Base-by-base conservation (phyloP, 1,284 basidiomycete genomes). In the Leccinum colubrinum region DNA sequence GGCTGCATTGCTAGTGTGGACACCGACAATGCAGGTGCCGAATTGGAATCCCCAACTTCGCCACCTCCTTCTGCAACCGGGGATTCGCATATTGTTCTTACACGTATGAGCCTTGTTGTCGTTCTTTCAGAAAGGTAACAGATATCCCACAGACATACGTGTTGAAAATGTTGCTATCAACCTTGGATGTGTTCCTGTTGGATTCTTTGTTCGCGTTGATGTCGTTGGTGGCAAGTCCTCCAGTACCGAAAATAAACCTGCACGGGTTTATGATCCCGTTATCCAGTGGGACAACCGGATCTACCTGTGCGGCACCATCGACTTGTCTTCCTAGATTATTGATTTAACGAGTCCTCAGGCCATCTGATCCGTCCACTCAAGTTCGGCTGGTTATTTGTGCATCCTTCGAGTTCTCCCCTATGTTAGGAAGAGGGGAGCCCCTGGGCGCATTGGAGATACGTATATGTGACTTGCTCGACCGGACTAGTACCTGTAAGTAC, bases 221-320 rank as follows among this genome's bases (percentile, higher is more conserved):
- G 58, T 55, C 5, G n/a, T n/a, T 43, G 43, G 12, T 20, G 52
- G 48, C 2, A 30, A 25, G 27, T 53, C 12, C 1, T 35, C 41
- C 39, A 51, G 33, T 22, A 70, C 67, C 4, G 0, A 43, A 6
- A 58, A 46, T 4, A 67, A 69, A 30, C 39, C 55, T 0, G 51
- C 48, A 15, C n/a, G 6, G 6, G 37, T 62, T 1, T 6, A 60
- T 9, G 59, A 59, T 4, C 46, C 15, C 17, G 4, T 55, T 7
- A 30, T 69, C 12, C 55, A 68, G 14, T 68, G 67, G 69, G 41
- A 62, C 14, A 59, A 69, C 9, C 4, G 3, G 6, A 61, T 68
- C 20, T 20, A 27, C 0, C 12, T 70, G 67, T 68, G 3, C 33
- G 64, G 7, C 4, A 7, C n/a, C 33, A 6, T 15, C 30, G 7